phyloP scores from a whole-genome alignment of 1,139 yeast species.

The Pichia kudriavzevii region DNA sequence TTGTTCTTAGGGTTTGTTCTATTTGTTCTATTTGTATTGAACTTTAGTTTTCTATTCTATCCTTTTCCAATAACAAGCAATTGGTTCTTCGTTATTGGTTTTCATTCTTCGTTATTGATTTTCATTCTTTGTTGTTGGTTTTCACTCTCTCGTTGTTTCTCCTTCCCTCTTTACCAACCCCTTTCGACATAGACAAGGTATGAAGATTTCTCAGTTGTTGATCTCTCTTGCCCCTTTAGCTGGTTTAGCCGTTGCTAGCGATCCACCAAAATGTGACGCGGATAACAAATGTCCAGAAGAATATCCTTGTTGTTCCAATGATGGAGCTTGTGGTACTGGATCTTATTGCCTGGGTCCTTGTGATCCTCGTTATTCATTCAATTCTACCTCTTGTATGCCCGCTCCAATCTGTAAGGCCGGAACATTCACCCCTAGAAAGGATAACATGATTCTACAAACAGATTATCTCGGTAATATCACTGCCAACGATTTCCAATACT shows the following conservation, averaged over 20 bases:
- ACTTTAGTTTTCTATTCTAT: no score
- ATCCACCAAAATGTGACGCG: conserved; percentile 37
- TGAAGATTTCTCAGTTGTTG: no score
- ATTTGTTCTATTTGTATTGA: no score
- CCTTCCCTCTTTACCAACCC: background rate
- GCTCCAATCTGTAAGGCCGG: conserved; percentile 30
- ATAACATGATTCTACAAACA: conserved; percentile 30
- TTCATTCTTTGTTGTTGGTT: no score
- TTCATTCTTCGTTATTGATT: no score
- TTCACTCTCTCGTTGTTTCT: background rate
- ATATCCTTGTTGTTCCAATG: conserved; percentile 76
- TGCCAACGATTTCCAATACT: conserved; percentile 64
- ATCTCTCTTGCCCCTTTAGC: background rate
- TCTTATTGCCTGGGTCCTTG: conserved; percentile 77
- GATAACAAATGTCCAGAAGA: conserved; percentile 57
- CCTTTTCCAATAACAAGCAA: no score
- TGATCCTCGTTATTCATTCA: conserved; percentile 59
- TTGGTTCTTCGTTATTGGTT: no score
- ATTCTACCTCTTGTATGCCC: conserved; percentile 61
- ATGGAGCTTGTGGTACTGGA: conserved; percentile 83
- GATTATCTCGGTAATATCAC: conserved; percentile 66
- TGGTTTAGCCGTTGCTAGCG: conserved; percentile 7
- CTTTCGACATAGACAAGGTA: background rate
- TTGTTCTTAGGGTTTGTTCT: no score
- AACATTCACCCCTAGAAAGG: conserved; percentile 32